Base-by-base conservation (phyloP, 2,329 filamentous ascomycete species). In the Thielaviopsis ethacetica region DNA sequence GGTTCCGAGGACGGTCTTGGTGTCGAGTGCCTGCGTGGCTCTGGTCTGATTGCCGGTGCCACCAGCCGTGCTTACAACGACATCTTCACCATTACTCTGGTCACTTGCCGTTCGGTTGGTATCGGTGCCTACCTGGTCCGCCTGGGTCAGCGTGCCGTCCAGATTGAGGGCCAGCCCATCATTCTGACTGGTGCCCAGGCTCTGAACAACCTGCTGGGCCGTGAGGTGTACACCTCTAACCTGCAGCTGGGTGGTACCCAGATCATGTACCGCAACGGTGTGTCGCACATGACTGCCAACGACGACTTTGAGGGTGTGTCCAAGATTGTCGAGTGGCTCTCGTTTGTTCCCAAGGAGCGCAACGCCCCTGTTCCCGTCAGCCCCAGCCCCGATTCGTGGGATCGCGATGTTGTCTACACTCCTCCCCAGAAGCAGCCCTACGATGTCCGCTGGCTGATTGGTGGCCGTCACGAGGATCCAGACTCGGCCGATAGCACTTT, bases 181-280 rank as follows among this genome's bases (percentile, higher is more conserved):
- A 98, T 98, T 68, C 82, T 98, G 63, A 98, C 93, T 67, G 93
- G 93, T 81, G 93, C 93, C 54, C 88, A 89, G 64, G 93, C 93
- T 61, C 86, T 98, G 71, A 98, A 98, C 83, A 98, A 97, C 76
- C 79, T 98, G 67, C 83, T 98, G 62, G 93, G 93, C 68, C 90
- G 94, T 66, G 93, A 98, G 73, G 91, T 98, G 30, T 98, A 98
- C 77, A 96, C 93, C 24, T 97, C 93, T 62, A 98, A 98, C 80
- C 75, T 98, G 69, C 93, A 98, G 78, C 88, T 98, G 64, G 93
- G 93, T 83, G 93, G 93, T 66, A 98, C 93, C n/a, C 93, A 98
- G 75, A 98, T 98, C 80, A 98, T 98, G 93, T 97, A 98, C 83
- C 91, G 88, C 76, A 98, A 98, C 71, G 93, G 93, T 82, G 93